Evolutionary conservation across 495 filamentous ascomycete genomes (phyloP).

Genomic region (Penicillium taxi): DNA sequence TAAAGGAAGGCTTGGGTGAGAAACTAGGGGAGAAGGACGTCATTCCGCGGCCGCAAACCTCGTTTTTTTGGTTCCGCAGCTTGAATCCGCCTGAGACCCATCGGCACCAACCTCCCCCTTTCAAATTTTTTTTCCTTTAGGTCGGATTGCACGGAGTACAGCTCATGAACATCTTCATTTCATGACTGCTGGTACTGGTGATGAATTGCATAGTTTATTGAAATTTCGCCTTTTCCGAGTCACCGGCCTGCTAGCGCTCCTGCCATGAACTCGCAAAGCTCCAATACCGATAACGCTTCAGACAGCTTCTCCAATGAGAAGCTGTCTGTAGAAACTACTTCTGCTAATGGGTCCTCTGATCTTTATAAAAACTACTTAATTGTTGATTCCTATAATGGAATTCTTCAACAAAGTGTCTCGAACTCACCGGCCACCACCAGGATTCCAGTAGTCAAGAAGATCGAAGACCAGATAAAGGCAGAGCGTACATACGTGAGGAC

Average conservation of each 20-base stretch:
- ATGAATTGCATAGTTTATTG: constrained; percentile 10
- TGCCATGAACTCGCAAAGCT: constrained; percentile 14
- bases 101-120: constrained; percentile 1
- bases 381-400: constrained; percentile 19
- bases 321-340: constrained; percentile 15
- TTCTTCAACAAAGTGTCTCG: constrained; percentile 14
- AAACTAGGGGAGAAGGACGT: constrained; percentile 17
- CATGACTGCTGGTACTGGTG: too few relatives aligned
- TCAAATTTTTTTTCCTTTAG: constrained; percentile 3
- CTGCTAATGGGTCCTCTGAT: constrained; percentile 1
- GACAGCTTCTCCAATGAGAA: constrained; percentile 11
- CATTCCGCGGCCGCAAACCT: constrained; percentile 21
- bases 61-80: constrained; percentile 5
- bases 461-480: too few relatives aligned
- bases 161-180: too few relatives aligned
- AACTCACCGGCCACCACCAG: constrained; percentile 17
- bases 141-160: not conserved
- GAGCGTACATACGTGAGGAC: too few relatives aligned
- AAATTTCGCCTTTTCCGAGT: constrained; percentile 11
- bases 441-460: constrained; percentile 11
- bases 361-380: constrained; percentile 9
- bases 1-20: not conserved
- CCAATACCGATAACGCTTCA: constrained; percentile 7
- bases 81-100: not conserved
- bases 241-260: not conserved